phyloP scores from a whole-genome alignment of 2,329 filamentous ascomycete species.

The Alternaria longipes region DNA sequence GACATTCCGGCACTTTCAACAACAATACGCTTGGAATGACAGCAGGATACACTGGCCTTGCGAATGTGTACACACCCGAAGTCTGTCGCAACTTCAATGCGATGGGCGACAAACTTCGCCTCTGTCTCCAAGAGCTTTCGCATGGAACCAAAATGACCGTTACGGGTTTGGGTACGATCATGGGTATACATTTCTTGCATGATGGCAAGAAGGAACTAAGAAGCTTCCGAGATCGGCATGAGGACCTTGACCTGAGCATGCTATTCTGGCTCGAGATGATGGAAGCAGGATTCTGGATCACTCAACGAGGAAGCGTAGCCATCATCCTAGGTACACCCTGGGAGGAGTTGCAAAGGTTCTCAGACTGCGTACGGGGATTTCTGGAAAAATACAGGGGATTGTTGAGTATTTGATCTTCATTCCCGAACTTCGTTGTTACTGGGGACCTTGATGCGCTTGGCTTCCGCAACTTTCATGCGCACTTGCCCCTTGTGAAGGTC shows the following conservation, averaged over 20 bases:
- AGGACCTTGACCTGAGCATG: conserved; percentile 42
- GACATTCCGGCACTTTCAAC: conserved; percentile 73
- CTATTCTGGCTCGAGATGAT: conserved; percentile 52
- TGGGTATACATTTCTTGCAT: conserved; percentile 50
- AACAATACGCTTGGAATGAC: conserved; percentile 72
- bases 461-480: no score
- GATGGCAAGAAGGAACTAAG: conserved; percentile 40
- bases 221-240: conserved; percentile 36
- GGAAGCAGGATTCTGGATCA: conserved; percentile 50
- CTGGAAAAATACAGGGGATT: conserved; percentile 26
- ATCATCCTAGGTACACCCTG: conserved; percentile 47
- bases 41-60: conserved; percentile 59
- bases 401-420: neutral
- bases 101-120: conserved; percentile 44
- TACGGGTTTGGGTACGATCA: conserved; percentile 49
- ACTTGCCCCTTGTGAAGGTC: no score
- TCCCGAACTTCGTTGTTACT: no score
- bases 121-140: conserved; percentile 35
- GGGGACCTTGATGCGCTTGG: no score
- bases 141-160: conserved; percentile 49
- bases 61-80: conserved; percentile 42
- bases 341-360: conserved; percentile 47
- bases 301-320: conserved; percentile 48
- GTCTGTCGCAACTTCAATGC: conserved; percentile 40
- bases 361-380: conserved; percentile 24